Base-by-base conservation (phyloP, 768 basidiomycete genomes). In the Suillus subaureus region DNA sequence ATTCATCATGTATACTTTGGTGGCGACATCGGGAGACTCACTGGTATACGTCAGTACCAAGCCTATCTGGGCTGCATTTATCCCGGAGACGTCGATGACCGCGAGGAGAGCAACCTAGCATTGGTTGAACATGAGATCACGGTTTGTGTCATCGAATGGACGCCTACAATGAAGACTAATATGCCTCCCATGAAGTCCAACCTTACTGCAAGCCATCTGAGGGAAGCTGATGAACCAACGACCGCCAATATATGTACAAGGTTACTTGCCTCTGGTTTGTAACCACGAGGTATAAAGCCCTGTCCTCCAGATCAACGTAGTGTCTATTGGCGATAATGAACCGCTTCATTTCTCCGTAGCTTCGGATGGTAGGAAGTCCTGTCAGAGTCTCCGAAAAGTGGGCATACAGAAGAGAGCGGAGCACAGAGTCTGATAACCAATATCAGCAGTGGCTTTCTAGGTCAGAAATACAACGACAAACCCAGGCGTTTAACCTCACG, bases 381-480 rank as follows among this genome's bases (percentile, higher is more conserved):
- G 87, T 87, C 3, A 93, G 79, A 0, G 88, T 90, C 74, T 93
- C 92, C 1, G 89, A 85, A 71, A 93, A 90, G 71, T 92, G 90
- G 0, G 90, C 84, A 73, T 93, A 94, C 12, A 94, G 81, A 12
- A 89, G 77, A 2, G 89, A 91, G 45, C 91, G 88, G 4, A 93
- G 80, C 79, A 90, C 85, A 9, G 89, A 82, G 73, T 92, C 91
- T 87, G 57, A 39, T n/a, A 37, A 51, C 1, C 7, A 31, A 54
- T 54, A 31, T 54, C 16, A 54, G 28, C 28, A 52, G 28, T 9
- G 4, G 4, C 28, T 31, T 54, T 54, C 16, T 54, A 54, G 28
- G 9, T 18, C 28, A 54, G 52, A 21, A n/a, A 26, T 8, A 37
- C 6, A 15, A 56, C 11, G 43, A 42, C n/a, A 49, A 31, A 80